Base-by-base conservation (phyloP, 305 asterid genomes). In the Salvia sclarea region DNA sequence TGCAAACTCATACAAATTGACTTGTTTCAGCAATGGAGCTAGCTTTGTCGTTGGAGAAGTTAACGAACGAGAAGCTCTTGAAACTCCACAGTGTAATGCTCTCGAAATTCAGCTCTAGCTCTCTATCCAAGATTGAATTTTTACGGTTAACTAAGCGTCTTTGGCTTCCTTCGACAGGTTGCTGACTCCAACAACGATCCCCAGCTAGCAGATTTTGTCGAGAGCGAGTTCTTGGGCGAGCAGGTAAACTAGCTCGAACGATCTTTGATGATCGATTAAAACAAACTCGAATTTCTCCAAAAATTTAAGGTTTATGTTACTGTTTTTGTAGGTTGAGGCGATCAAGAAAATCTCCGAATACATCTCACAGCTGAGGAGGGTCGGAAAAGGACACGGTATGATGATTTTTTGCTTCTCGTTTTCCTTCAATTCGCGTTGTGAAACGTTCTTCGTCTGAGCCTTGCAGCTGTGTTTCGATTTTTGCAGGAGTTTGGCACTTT, bases 341-440 rank as follows among this genome's bases (percentile, higher is more conserved):
- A 86, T 90, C 60, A 90, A 83, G 88, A 90, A 81, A 75, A 81
- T 86, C 9, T 62, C 96, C 47, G 96, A 86, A 21, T 92, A 88
- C 67, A 84, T 90, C 33, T 76, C 95, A 72, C 97, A 92, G 44
- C 62, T 92, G 79, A 86, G 96, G 75, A 86, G 86, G 88, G 88
- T 90, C 50, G 98, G 97, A 50, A 90, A 92, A 79, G 98, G 96
- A 69, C 96, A 88, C 6, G 97, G 98, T 90, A 87, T 5, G 77
- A 67, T 67, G 38, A 59, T 8, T 28, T 13, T 3, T n/a, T 17
- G 0, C 1, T 1, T 10, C 25, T 50, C 17, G n/a, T 48, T 17
- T 11, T 59, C 47, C 5, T 3, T 20, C 20, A 18, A 1, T 25
- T 38, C 5, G 21, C 17, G 10, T 16, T 49, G 25, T 12, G n/a